phyloP scores from a whole-genome alignment of 768 basidiomycete genomes.

The Boletus bicolor region DNA sequence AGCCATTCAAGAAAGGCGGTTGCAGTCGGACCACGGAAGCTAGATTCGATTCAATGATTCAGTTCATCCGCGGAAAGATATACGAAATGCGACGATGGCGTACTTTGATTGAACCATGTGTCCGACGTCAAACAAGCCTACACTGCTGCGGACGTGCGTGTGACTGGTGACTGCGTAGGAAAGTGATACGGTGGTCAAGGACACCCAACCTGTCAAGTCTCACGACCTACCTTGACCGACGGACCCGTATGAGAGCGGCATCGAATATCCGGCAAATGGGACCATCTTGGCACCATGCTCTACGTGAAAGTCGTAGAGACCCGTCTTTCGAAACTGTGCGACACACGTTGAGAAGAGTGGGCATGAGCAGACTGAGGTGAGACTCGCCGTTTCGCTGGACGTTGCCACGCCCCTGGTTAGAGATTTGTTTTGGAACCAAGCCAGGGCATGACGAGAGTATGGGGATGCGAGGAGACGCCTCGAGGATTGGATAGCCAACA shows the following conservation, averaged over 20 bases:
- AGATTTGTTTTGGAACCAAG: background rate
- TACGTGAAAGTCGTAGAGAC: conserved; percentile 87
- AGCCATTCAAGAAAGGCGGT: conserved; percentile 85
- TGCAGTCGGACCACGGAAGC: conserved; percentile 77
- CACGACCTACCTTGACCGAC: conserved; percentile 67
- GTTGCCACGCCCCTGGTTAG: conserved; percentile 18
- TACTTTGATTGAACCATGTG: conserved; percentile 97
- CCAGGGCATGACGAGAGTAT: background rate
- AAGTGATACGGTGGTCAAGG: conserved; percentile 9
- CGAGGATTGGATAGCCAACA: conserved; percentile 1
- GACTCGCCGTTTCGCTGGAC: conserved; percentile 20
- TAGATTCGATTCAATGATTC: conserved; percentile 27
- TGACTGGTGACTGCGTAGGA: conserved; percentile 74
- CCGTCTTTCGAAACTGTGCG: conserved; percentile 56
- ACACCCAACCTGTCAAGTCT: conserved; percentile 5
- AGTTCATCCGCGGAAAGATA: background rate
- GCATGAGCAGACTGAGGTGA: background rate
- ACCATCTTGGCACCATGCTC: conserved; percentile 89
- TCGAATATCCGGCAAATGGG: conserved; percentile 90
- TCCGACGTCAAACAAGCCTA: conserved; percentile 93
- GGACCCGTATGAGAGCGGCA: conserved; percentile 86
- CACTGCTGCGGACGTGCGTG: conserved; percentile 76
- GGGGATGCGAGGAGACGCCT: background rate
- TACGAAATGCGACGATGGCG: conserved; percentile 16
- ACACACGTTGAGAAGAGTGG: background rate